Conservation (phyloP, 2,329 filamentous ascomycete genomes). For the Alternaria hordeiaustralica region DNA sequence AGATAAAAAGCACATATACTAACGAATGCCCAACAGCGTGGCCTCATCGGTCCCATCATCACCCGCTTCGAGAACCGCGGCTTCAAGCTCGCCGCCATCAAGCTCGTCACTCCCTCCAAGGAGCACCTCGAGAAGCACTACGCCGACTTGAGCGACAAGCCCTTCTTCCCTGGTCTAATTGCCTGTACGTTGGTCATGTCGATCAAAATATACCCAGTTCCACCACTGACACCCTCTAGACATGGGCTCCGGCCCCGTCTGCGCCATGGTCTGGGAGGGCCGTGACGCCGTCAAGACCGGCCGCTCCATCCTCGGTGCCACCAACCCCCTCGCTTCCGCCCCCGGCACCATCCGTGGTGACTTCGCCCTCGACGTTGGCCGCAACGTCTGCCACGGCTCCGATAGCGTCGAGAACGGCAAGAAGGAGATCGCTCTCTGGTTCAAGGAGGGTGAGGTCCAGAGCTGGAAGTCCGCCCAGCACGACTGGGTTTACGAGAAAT, state of each 20-base stretch:
- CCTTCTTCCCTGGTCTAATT: conserved; percentile 95
- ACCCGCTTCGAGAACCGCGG: conserved; percentile 96
- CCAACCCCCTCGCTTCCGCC: conserved; percentile 93
- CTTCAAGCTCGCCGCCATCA: conserved; percentile 98
- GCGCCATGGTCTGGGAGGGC: conserved; percentile 99
- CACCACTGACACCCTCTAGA: conserved; percentile 60
- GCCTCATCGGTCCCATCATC: conserved; percentile 97
- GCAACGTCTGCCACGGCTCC: conserved; percentile 99
- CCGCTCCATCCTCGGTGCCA: conserved; percentile 95
- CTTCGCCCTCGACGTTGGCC: conserved; percentile 86
- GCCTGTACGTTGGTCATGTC: conserved; percentile 68
- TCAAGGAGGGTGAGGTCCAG: conserved; percentile 85
- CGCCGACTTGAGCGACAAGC: conserved; percentile 87
- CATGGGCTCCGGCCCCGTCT: conserved; percentile 96
- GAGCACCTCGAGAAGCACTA: conserved; percentile 99
- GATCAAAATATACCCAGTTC: background rate
- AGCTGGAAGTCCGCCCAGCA: conserved; percentile 83
- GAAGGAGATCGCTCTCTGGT: conserved; percentile 99
- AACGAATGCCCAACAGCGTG: conserved; percentile 68
- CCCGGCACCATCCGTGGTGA: conserved; percentile 99
- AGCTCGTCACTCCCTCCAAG: conserved; percentile 87
- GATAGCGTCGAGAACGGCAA: conserved; percentile 98
- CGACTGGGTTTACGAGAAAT: conserved; percentile 98
- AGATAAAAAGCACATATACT: conserved; percentile 13
- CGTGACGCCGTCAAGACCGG: conserved; percentile 99